Base-by-base conservation (phyloP, 805 yeast species). In the Clavispora asparagi region DNA sequence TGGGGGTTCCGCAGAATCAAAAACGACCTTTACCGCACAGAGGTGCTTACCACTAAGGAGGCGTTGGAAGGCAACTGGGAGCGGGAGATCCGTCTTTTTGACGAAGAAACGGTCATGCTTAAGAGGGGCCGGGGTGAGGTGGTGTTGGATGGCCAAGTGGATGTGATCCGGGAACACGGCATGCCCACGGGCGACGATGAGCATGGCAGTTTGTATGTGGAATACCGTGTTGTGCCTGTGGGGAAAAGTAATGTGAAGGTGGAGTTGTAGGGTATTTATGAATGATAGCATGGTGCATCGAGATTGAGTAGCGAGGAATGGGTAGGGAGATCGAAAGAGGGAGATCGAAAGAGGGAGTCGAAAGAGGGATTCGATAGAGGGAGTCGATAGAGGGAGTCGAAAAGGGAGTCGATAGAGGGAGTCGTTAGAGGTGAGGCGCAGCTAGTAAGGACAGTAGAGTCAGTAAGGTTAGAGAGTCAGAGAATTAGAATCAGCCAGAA, bases 1-100 rank as follows among this genome's bases (percentile, higher is more conserved):
- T 61, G 88, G 77, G 99, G 99, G 7, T 94, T 83, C 67, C 77
- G 97, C 64, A 78, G 99, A 55, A 76, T 89, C 49, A 87, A 87
- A 32, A 62, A 75, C 51, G 73, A 85, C 57, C 67, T 94, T 52
- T 91, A 83, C 68, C 73, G 98, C 49, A 86, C 89, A 0, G 98
- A 94, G 61, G 82, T 80, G 1, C 61, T 94, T 28, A 76, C 85
- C 2, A 70, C 83, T 42, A 73, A 76, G 44, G 97, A 94, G 63
- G 86, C 97, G 0, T 41, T 80, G 7, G 42, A 58, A 7, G 99
- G 99, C 14, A 88, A 83, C 14, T 94, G 99, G 99, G 58, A 65
- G 33, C 73, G 96, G 45, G 64, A 65, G 6, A 72, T 94, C 25
- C 77, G 74, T 37, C 84, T 82, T 51, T 76, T 94, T 45, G 96